Percentiles rank a stretch among this genome's conserved stretches.
These are phyloP conservation scores for Colletotrichum sp. DNA, from an alignment of 2,329 filamentous ascomycete species.

Conservation along the genomic window DNA sequence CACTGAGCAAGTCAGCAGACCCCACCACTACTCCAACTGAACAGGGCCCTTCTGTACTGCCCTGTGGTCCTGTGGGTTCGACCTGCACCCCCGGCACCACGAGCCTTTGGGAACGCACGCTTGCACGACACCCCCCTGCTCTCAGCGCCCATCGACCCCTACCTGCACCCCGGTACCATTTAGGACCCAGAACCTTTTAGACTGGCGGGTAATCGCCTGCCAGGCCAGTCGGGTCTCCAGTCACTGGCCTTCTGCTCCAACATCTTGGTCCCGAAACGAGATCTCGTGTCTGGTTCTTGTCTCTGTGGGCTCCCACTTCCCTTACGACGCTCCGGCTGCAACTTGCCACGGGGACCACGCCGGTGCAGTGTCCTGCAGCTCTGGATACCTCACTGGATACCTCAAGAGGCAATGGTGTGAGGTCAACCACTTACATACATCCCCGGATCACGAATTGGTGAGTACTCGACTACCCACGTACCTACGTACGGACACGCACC, in stretches of 20 bases:
- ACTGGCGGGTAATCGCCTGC: conserved; percentile 21
- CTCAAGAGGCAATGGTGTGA: conserved; percentile 19
- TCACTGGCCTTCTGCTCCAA: conserved; percentile 14
- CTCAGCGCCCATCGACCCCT: conserved; percentile 16
- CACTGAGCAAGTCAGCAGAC: conserved; percentile 23
- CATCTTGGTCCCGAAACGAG: conserved; percentile 23
- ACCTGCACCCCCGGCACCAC: conserved; percentile 18
- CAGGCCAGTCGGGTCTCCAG: conserved; percentile 17
- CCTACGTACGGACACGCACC: not conserved
- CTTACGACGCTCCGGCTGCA: conserved; percentile 17
- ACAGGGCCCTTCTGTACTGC: conserved; percentile 19
- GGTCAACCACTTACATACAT: not conserved
- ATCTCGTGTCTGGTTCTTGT: conserved; percentile 21
- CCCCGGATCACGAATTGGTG: conserved; percentile 16
- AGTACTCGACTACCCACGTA: not conserved
- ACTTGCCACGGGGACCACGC: conserved; percentile 18
- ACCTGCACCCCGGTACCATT: conserved; percentile 14
- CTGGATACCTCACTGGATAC: not conserved
- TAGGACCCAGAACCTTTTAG: conserved; percentile 22
- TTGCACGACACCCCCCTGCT: conserved; percentile 19
- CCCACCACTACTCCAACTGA: conserved; percentile 22
- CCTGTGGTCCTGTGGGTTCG: conserved; percentile 22
- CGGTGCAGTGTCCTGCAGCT: not conserved
- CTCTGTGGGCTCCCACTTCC: conserved; percentile 19
- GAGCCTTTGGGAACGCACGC: conserved; percentile 21